Conservation (phyloP, 2,329 filamentous ascomycete species). For the Pseudocercospora pini-densiflorae region DNA sequence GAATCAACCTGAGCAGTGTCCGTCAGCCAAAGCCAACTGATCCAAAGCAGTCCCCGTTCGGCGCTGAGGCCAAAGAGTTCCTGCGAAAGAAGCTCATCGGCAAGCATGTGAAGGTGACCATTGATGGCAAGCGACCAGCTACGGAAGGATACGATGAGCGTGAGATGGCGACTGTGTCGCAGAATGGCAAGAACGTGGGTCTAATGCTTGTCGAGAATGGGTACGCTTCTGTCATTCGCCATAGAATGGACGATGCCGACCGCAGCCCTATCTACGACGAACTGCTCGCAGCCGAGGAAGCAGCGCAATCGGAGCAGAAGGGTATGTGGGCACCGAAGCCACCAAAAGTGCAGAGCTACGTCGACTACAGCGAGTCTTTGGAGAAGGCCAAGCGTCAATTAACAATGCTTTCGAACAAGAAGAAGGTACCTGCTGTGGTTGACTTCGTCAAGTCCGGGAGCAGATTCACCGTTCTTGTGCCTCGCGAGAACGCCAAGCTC, state of each 20-base stretch:
- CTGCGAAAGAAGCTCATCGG: constrained; percentile 91
- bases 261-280: constrained; percentile 94
- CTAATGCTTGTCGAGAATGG: constrained; percentile 87
- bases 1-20: constrained; percentile 89
- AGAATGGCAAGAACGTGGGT: constrained; percentile 85
- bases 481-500: constrained; percentile 90
- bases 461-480: constrained; percentile 88
- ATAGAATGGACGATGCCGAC: constrained; percentile 93
- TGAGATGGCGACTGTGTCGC: constrained; percentile 86
- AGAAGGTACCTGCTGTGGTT: constrained; percentile 88
- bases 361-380: constrained; percentile 87
- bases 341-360: constrained; percentile 78
- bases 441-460: constrained; percentile 99
- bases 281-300: constrained; percentile 76
- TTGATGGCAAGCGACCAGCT: constrained; percentile 90
- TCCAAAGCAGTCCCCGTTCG: constrained; percentile 83
- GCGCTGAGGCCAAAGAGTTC: constrained; percentile 94
- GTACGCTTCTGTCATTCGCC: constrained; percentile 91
- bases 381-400: constrained; percentile 97
- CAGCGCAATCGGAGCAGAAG: constrained; percentile 83
- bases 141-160: constrained; percentile 91
- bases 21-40: constrained; percentile 90
- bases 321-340: constrained; percentile 95
- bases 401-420: constrained; percentile 83
- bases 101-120: constrained; percentile 87